phyloP scores from a whole-genome alignment of 257 asterid species.

The Solanum bukasovii region DNA sequence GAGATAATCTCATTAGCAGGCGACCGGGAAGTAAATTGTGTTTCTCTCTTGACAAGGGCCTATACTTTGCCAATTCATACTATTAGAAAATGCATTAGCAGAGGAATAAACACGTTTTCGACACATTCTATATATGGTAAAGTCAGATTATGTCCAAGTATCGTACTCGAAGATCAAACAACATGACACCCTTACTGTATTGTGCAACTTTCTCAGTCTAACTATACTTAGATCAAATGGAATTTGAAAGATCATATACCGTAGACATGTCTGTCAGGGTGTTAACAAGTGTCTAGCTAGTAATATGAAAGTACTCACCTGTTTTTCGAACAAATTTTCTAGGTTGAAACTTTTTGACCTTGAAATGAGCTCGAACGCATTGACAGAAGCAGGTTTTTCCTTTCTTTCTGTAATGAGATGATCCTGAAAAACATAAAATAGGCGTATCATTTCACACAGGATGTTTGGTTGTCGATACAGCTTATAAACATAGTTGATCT shows the following conservation, averaged over 20 bases:
- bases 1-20: constrained; percentile 66
- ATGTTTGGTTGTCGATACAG: not conserved
- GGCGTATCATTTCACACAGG: not conserved
- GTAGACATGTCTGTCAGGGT: not conserved
- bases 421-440: constrained; percentile 32
- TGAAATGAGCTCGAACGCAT: constrained; percentile 76
- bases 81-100: constrained; percentile 2
- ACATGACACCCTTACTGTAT: not conserved
- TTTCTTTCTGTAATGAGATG: constrained; percentile 55
- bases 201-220: not conserved
- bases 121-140: not conserved
- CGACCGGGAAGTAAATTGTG: constrained; percentile 55
- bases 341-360: constrained; percentile 72
- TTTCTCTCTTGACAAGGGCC: constrained; percentile 61
- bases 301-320: constrained; percentile 24
- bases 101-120: not conserved
- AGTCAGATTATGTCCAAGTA: not conserved
- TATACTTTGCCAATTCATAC: constrained; percentile 16
- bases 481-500: not conserved
- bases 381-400: constrained; percentile 79
- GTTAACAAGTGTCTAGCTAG: not conserved
- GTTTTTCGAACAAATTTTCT: constrained; percentile 60
- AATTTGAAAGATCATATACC: not conserved
- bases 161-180: not conserved
- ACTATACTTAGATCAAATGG: not conserved